Conservation (phyloP, 1,284 basidiomycete genomes). For the Moesziomyces globuligerus region DNA sequence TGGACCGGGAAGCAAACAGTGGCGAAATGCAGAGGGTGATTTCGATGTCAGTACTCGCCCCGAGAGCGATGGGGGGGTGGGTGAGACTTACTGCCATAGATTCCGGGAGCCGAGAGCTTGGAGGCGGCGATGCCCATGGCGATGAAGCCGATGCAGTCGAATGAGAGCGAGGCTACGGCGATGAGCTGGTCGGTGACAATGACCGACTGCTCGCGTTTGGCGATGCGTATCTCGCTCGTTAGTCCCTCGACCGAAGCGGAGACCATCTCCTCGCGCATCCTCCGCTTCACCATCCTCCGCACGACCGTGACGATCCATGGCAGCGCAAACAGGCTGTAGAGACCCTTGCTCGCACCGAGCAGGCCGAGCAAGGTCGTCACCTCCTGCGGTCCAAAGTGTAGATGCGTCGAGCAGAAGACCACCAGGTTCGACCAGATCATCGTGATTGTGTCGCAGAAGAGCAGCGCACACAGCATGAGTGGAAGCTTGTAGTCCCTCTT, state of each 20-base stretch:
- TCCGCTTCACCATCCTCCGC: constrained; percentile 15
- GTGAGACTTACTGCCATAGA: constrained; percentile 27
- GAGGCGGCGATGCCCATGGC: constrained; percentile 28
- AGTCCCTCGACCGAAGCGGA: constrained; percentile 3
- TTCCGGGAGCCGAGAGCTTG: constrained; percentile 9
- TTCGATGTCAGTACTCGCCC: neutral
- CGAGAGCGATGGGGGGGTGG: neutral
- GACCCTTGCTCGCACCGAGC: constrained; percentile 18
- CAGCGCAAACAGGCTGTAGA: constrained; percentile 19
- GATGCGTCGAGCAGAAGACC: constrained; percentile 34
- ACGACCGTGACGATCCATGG: constrained; percentile 20
- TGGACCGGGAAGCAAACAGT: neutral
- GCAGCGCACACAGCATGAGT: constrained; percentile 21
- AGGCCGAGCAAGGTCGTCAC: constrained; percentile 22
- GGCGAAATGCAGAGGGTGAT: too few species aligned
- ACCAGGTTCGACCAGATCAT: constrained; percentile 26
- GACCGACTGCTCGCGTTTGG: constrained; percentile 31
- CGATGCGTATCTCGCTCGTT: constrained; percentile 1
- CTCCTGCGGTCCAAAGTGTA: constrained; percentile 25
- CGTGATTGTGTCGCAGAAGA: constrained; percentile 23
- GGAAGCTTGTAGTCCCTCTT: constrained; percentile 32
- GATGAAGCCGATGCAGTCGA: constrained; percentile 20
- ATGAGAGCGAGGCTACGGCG: constrained; percentile 13
- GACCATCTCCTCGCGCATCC: constrained; percentile 22
- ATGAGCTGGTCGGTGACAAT: constrained; percentile 30